Conservation (phyloP, 2,329 filamentous ascomycete genomes). For the Botrytis byssoidea region DNA sequence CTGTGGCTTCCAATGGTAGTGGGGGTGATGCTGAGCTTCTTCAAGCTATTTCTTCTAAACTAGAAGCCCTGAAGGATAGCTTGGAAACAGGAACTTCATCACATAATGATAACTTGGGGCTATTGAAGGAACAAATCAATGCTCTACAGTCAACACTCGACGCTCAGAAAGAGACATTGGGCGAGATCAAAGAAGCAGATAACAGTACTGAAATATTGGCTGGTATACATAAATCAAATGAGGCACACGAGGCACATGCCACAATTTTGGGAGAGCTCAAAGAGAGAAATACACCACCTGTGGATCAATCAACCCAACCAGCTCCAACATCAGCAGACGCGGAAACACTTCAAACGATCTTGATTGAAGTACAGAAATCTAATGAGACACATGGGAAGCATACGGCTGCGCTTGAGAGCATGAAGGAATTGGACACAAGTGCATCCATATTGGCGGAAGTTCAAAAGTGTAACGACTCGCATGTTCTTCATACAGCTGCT, state of each 20-base stretch:
- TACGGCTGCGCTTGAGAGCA: conserved; percentile 3
- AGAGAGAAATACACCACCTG: neutral
- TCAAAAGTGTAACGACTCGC: conserved; percentile 24
- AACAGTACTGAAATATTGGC: conserved; percentile 30
- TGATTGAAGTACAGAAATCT: conserved; percentile 24
- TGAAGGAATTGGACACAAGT: conserved; percentile 25
- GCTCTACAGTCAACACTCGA: conserved; percentile 28
- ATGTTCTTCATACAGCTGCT: conserved; percentile 23
- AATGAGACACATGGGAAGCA: conserved; percentile 27
- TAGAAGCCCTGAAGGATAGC: conserved; percentile 29
- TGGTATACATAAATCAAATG: conserved; percentile 34
- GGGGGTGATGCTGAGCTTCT: conserved; percentile 26
- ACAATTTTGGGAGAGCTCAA: conserved; percentile 26
- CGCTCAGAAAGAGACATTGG: conserved; percentile 26
- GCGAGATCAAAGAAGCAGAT: conserved; percentile 29
- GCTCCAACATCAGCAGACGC: neutral
- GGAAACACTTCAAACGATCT: conserved; percentile 24
- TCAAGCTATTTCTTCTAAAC: conserved; percentile 28
- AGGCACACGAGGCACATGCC: conserved; percentile 32
- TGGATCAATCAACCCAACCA: neutral
- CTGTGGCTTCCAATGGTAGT: conserved; percentile 18
- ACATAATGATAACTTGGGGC: conserved; percentile 25
- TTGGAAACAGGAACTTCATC: conserved; percentile 26
- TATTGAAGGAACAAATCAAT: conserved; percentile 29
- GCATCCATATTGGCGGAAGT: conserved; percentile 24